Base-by-base conservation (phyloP, 495 filamentous ascomycete genomes). In the Penicillium waksmanii region DNA sequence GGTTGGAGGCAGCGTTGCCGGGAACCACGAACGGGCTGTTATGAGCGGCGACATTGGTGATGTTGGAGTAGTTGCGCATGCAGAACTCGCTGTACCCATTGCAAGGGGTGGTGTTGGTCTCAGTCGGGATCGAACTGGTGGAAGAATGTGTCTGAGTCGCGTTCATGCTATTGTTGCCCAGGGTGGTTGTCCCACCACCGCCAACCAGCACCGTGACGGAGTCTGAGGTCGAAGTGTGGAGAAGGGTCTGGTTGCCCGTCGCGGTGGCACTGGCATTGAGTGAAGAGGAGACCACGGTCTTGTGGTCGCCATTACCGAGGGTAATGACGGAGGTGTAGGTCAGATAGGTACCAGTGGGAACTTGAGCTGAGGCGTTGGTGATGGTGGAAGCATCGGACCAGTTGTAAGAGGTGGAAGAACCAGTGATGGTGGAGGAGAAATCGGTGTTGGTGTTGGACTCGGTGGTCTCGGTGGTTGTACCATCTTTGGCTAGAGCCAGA, bases 41-140 rank as follows among this genome's bases (percentile, higher is more conserved):
- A 76, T 98, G 88, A 13, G 90, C 88, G 19, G 88, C 90, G 3
- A 98, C 86, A 67, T 91, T 80, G 55, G 93, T 95, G 70, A 98
- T 90, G 71, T 97, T 95, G 76, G 89, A 89, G 68, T 94, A 98
- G 56, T 85, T 85, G 48, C 92, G 82, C 8, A 68, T 71, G 74
- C 94, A 98, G 66, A 96, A 86, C 67, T 96, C 91, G n/a, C 85
- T 74, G 64, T 94, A 90, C 70, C 84, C 83, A 72, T 98, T 98
- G 80, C 94, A 98, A 3, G 92, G 86, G 56, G 82, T 85, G 1
- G 87, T 90, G 65, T 91, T 91, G n/a, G 82, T 82, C 0, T 83
- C 74, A 17, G 72, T 66, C 0, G 83, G 74, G 8, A 75, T 64
- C 3, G 81, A 49, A 0, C 80, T 70, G 6, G 70, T 65, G 2